Evolutionary conservation across 2,329 filamentous ascomycete species (phyloP).

Genomic region (Colletotrichum ledebouriae): DNA sequence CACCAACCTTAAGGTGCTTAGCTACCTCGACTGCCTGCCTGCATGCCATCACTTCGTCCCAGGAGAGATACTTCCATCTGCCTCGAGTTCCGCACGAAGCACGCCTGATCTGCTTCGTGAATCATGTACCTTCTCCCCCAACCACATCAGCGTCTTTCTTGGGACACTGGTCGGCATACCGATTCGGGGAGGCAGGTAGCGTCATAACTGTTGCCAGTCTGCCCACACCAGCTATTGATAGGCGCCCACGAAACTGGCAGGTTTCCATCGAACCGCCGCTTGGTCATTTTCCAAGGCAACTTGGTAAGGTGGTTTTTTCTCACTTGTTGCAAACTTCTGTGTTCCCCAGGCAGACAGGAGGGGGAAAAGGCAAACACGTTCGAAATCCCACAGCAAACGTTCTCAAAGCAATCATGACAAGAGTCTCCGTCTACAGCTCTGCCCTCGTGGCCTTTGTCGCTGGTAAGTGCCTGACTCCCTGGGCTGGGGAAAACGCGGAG

Average conservation of each 20-base stretch:
- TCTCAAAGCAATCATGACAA: constrained; percentile 54
- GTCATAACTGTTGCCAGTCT: constrained; percentile 39
- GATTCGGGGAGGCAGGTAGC: constrained; percentile 36
- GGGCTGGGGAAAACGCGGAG: constrained; percentile 3
- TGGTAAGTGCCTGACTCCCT: constrained; percentile 53
- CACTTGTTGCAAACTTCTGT: constrained; percentile 17
- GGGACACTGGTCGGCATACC: constrained; percentile 25
- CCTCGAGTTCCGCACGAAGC: neutral
- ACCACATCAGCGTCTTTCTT: neutral
- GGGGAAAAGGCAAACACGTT: constrained; percentile 2
- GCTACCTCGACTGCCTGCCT: neutral
- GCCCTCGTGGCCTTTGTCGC: constrained; percentile 59
- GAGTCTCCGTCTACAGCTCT: constrained; percentile 57
- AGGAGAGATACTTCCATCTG: neutral
- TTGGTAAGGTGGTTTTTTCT: constrained; percentile 7
- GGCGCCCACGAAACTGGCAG: constrained; percentile 18
- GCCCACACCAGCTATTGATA: constrained; percentile 35
- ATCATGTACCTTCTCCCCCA: neutral
- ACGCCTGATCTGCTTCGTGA: neutral
- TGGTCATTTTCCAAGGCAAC: constrained; percentile 19
- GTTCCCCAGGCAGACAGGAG: constrained; percentile 31
- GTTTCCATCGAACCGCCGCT: constrained; percentile 16
- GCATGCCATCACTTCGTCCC: neutral
- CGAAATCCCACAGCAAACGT: neutral
- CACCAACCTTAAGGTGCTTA: too few species aligned